A percentile compares a stretch with the other conserved stretches of the same genome.
Evolutionary conservation across 2,329 filamentous ascomycete genomes (phyloP).

Genomic region (Grosmannia huntii): DNA sequence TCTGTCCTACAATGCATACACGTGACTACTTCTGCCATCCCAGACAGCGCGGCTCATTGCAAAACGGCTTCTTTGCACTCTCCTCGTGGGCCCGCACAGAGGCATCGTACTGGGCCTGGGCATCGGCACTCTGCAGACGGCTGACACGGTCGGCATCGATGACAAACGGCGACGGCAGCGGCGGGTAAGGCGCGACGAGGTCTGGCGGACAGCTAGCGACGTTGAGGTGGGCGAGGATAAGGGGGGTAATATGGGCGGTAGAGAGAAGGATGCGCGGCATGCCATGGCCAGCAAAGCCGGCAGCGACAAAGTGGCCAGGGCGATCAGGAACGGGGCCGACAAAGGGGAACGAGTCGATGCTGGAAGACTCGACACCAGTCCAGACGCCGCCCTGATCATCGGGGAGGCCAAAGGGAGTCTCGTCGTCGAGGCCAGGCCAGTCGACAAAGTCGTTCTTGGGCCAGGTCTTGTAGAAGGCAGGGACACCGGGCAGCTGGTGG

Average conservation of each 20-base stretch:
- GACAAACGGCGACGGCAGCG: not conserved
- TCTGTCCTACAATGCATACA: too few relatives aligned
- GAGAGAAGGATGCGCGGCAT: conserved; percentile 4
- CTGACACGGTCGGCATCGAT: not conserved
- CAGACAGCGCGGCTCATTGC: conserved; percentile 1
- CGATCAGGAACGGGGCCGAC: not conserved
- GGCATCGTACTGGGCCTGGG: not conserved
- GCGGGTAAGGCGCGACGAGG: not conserved
- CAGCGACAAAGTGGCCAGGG: not conserved
- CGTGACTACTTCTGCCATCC: not conserved
- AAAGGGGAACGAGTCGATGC: not conserved
- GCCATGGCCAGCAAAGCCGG: conserved; percentile 1
- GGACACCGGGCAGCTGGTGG: conserved; percentile 2
- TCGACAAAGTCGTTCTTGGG: not conserved
- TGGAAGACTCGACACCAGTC: conserved; percentile 1
- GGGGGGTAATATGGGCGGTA: not conserved
- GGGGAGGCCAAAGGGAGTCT: not conserved
- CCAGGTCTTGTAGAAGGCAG: not conserved
- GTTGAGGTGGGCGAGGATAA: not conserved
- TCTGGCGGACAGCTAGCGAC: not conserved
- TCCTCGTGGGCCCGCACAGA: not conserved
- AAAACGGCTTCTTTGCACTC: conserved; percentile 3
- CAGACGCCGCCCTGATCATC: conserved; percentile 1
- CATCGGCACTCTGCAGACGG: not conserved
- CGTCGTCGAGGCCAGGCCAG: not conserved